Conservation (phyloP, 2,329 filamentous ascomycete species). For the Venturia nashicola region DNA sequence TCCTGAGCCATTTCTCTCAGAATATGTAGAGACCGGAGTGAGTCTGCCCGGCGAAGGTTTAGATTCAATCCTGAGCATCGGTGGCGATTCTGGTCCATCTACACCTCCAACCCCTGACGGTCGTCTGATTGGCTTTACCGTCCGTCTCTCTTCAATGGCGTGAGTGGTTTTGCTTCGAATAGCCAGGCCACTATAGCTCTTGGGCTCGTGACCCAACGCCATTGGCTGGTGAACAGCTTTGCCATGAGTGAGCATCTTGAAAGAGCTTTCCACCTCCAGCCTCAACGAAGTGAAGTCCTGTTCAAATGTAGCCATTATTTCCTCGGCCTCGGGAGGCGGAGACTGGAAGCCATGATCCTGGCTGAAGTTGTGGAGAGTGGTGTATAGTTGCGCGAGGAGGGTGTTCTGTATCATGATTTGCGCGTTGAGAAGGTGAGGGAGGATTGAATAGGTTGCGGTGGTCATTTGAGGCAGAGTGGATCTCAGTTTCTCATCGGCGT, state of each 20-base stretch:
- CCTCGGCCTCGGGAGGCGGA: slow-evolving; percentile 58
- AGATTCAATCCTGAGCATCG: background rate
- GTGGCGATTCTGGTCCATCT: background rate
- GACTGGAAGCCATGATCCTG: slow-evolving; percentile 56
- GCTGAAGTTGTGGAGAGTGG: slow-evolving; percentile 61
- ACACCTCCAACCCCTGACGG: background rate
- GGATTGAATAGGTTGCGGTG: slow-evolving; percentile 56
- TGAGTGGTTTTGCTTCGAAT: slow-evolving; percentile 29
- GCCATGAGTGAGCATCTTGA: slow-evolving; percentile 52
- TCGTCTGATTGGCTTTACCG: background rate
- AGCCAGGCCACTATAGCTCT: slow-evolving; percentile 4
- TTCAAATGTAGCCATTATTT: slow-evolving; percentile 57
- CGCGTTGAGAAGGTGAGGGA: slow-evolving; percentile 56
- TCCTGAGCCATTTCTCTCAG: background rate
- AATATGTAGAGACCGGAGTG: background rate
- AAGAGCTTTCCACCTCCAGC: slow-evolving; percentile 49
- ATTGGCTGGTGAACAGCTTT: slow-evolving; percentile 51
- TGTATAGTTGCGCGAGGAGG: slow-evolving; percentile 68
- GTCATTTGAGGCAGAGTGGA: slow-evolving; percentile 61
- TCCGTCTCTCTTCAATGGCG: background rate
- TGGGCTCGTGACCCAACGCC: slow-evolving; percentile 23
- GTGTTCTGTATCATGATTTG: slow-evolving; percentile 69
- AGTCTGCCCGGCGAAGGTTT: slow-evolving; percentile 1
- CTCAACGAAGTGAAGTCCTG: slow-evolving; percentile 50
- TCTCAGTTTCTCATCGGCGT: slow-evolving; percentile 62